Evolutionary conservation across 1,284 basidiomycete species (phyloP), one percentile per base, ranked within the genome.

Genomic region (Apiotrichum gracile): DNA sequence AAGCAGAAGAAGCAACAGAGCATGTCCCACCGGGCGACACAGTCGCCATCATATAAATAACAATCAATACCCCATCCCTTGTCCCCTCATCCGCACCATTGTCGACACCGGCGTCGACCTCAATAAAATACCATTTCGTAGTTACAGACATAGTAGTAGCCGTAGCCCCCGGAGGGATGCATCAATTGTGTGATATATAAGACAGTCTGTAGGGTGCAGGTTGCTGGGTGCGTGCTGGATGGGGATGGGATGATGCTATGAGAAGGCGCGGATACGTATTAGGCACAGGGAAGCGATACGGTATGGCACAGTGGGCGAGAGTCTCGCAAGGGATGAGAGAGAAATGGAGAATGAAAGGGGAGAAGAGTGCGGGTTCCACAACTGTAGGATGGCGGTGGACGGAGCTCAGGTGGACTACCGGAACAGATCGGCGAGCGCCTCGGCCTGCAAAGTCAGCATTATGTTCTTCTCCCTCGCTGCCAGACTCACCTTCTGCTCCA

Each of bases 401-500:
- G 44, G 17, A 9, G 8, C 34, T 5, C 6, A 48, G 19, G 19
- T 24, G 49, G 27, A 25, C 37, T 47, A 68, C 41, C 62, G 64
- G 61, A 72, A 70, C 52, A 72, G 53, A 21, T 48, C 45, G 0
- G 62, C 66, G 17, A 72, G 53, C 50, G 69, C 66, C 29, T 72
- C 68, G 31, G 80, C 81, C 88, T 90, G 62, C 3, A 19, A 47
- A 8, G 47, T 44, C 25, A 54, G 58, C 47, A 51, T 49, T 47
- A 3, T 14, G 4, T n/a, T 10, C 6, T 10, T 21, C 16, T 5
- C 26, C 25, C 10, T 29, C 27, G 7, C 29, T 17, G 52, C 57
- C 29, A 38, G 5, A 61, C 66, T 50, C 80, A 91, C 79, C 59
- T 88, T 85, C 52, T 88, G 84, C 61, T 86, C 83, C 72, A 88